Conservation (phyloP, 2,329 filamentous ascomycete species). For the Microcera coccophila region DNA sequence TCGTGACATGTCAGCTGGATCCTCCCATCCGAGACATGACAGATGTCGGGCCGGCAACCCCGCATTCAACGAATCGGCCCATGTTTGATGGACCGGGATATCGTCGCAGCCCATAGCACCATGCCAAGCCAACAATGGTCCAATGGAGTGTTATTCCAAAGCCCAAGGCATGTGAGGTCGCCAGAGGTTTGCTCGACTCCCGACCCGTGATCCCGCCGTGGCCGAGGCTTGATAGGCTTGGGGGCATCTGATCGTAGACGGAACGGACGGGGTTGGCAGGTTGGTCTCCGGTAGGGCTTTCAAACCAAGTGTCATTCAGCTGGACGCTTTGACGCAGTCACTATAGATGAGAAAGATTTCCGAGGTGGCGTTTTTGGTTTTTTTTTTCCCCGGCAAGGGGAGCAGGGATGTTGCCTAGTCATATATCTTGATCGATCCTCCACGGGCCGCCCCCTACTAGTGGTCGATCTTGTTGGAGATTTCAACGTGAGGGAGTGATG, state of each 20-base stretch:
- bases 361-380: background rate
- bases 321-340: background rate
- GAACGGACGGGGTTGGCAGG: too few species aligned
- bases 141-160: too few species aligned
- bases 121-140: background rate
- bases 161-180: too few species aligned
- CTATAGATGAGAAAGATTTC: background rate
- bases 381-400: background rate
- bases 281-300: background rate
- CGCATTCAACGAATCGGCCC: background rate
- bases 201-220: background rate
- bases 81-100: background rate
- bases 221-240: background rate
- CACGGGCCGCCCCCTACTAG: background rate
- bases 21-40: background rate
- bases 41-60: background rate
- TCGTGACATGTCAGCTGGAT: background rate
- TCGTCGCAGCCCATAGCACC: background rate
- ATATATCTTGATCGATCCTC: constrained; percentile 9
- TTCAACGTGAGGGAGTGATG: constrained; percentile 1
- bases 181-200: background rate
- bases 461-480: constrained; percentile 4
- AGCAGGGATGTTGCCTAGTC: constrained; percentile 1
- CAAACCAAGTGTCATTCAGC: background rate
- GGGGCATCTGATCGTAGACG: background rate